Percentiles rank a stretch among this genome's conserved stretches.
Evolutionary conservation across 257 asterid genomes (phyloP).

Genomic region (Solanum chiquidenum): DNA sequence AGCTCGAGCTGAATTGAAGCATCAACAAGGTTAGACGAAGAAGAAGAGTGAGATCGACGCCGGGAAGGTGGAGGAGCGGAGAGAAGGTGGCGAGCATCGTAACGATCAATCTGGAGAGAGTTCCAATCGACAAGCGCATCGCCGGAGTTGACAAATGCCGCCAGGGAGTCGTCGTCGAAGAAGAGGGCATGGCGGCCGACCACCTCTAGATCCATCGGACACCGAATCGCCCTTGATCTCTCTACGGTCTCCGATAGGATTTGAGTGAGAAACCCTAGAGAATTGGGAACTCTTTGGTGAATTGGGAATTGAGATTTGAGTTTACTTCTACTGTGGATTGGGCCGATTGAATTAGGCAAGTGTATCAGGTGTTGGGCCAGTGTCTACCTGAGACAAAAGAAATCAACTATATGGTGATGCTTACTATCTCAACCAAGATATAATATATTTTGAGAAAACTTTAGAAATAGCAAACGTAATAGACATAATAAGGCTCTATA

Average conservation of each 20-base stretch:
- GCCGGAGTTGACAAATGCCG: conserved; percentile 75
- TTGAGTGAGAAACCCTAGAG: background rate
- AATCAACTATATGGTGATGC: background rate
- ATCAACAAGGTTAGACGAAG: conserved; percentile 12
- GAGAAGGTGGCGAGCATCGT: conserved; percentile 96
- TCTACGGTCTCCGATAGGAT: background rate
- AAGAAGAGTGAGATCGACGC: conserved; percentile 29
- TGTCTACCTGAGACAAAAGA: background rate
- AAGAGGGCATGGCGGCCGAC: conserved; percentile 79
- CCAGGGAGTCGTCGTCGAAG: conserved; percentile 80
- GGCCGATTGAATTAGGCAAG: background rate
- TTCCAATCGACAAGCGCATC: conserved; percentile 94
- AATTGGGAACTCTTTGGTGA: background rate
- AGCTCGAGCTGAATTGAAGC: conserved; percentile 41
- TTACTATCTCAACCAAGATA: no score
- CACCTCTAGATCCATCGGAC: conserved; percentile 55
- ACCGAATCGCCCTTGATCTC: background rate
- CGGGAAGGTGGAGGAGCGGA: conserved; percentile 72
- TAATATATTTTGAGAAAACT: no score
- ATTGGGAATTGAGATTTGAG: background rate
- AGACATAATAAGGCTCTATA: no score
- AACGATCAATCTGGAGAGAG: conserved; percentile 84
- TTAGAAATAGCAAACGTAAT: no score
- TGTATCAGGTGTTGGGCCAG: background rate
- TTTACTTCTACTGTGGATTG: background rate